phyloP scores from a whole-genome alignment of 768 basidiomycete genomes.

The Candolleomyces eurysporus region DNA sequence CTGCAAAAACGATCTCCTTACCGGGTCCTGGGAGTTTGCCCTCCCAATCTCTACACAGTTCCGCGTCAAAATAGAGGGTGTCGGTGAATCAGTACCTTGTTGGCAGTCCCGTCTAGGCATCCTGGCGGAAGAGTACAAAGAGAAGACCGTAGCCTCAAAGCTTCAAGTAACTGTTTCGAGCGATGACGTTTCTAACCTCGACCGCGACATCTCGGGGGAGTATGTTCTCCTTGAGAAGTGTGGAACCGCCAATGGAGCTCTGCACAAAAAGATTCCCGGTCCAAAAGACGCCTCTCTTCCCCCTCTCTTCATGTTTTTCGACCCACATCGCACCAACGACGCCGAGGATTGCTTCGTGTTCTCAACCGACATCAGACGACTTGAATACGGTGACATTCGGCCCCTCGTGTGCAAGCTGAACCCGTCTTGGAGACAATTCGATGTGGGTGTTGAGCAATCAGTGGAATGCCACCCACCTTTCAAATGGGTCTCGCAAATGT shows the following conservation, averaged over 20 bases:
- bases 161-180: constrained; percentile 60
- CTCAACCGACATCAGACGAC: constrained; percentile 71
- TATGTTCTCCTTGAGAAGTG: constrained; percentile 84
- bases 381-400: constrained; percentile 79
- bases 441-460: constrained; percentile 41
- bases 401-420: constrained; percentile 75
- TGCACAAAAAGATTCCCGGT: constrained; percentile 62
- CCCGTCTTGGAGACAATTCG: constrained; percentile 75
- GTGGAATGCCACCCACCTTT: constrained; percentile 61
- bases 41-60: constrained; percentile 61
- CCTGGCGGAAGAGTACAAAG: constrained; percentile 58
- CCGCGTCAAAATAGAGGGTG: constrained; percentile 59
- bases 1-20: constrained; percentile 55
- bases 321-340: constrained; percentile 79
- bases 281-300: constrained; percentile 49
- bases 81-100: constrained; percentile 69
- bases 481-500: constrained; percentile 56
- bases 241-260: constrained; percentile 80
- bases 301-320: constrained; percentile 78
- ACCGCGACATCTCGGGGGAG: constrained; percentile 78
- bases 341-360: constrained; percentile 83
- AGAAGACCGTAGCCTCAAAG: constrained; percentile 64
- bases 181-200: constrained; percentile 48
- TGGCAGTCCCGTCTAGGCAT: constrained; percentile 87
- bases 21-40: constrained; percentile 78